These are phyloP conservation scores for Penicillium cataractarum DNA, from an alignment of 495 filamentous ascomycete genomes.

Conservation along the genomic window DNA sequence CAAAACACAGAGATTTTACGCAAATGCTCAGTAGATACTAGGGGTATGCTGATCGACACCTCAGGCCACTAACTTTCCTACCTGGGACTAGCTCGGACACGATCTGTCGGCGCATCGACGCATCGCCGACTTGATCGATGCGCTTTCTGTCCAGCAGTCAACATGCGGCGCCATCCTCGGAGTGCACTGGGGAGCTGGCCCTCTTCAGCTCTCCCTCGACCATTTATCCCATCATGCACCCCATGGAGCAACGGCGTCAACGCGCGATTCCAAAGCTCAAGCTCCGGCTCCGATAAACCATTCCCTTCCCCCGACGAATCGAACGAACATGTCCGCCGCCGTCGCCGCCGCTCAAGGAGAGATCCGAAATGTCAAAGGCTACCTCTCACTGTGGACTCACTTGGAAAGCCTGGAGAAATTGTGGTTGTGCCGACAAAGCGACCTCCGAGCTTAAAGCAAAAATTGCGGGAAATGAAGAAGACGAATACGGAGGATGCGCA, in stretches of 20 bases:
- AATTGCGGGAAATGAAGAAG: slow-evolving; percentile 4
- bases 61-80: slow-evolving; percentile 2
- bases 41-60: not conserved
- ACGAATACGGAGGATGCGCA: slow-evolving; percentile 7
- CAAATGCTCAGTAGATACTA: not conserved
- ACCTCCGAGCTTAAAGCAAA: slow-evolving; percentile 10
- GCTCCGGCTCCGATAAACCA: slow-evolving; percentile 1
- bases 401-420: slow-evolving; percentile 49
- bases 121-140: not conserved
- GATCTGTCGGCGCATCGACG: slow-evolving; percentile 1
- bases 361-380: not conserved
- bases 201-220: not conserved
- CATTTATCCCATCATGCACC: not conserved
- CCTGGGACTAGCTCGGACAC: not conserved
- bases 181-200: not conserved
- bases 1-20: not conserved
- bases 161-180: slow-evolving; percentile 9
- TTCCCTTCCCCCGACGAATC: not conserved
- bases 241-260: not conserved
- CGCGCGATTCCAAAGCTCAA: slow-evolving; percentile 14
- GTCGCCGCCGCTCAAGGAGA: slow-evolving; percentile 6
- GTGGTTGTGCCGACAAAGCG: slow-evolving; percentile 37
- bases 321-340: slow-evolving; percentile 2
- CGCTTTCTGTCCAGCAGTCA: not conserved
- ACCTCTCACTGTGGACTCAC: slow-evolving; percentile 34